Conservation (phyloP, 148 eudicot genomes). For the Chenopodium formosanum region DNA sequence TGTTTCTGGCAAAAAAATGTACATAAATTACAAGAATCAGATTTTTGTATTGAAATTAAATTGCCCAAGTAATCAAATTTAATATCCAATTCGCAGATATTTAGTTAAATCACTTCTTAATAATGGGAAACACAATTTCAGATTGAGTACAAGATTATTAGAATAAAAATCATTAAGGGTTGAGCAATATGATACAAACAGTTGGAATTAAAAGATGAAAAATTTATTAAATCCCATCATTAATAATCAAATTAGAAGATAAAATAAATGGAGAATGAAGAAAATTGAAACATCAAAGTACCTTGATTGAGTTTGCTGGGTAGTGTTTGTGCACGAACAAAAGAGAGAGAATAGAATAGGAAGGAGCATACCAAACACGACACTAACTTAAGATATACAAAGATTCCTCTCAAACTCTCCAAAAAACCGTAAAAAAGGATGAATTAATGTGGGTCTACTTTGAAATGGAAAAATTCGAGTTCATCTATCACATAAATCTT, state of each 20-base stretch:
- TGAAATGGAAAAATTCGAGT: too few relatives aligned
- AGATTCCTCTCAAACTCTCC: background rate
- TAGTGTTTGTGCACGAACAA: background rate
- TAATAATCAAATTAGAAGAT: background rate
- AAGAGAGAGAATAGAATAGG: background rate
- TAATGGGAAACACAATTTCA: background rate
- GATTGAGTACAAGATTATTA: background rate
- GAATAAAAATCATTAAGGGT: background rate
- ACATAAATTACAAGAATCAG: background rate
- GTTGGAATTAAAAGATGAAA: conserved; percentile 15
- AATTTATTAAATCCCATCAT: background rate
- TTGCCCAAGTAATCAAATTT: background rate
- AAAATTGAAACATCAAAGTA: background rate
- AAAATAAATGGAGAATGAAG: background rate
- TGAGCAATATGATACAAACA: background rate
- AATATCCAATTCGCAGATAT: background rate
- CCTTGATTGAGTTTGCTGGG: conserved; percentile 12
- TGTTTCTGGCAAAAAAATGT: background rate
- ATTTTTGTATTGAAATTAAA: too few relatives aligned
- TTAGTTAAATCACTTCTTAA: background rate
- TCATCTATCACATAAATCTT: too few relatives aligned
- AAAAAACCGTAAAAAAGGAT: too few relatives aligned
- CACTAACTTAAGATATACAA: background rate
- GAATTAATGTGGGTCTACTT: too few relatives aligned
- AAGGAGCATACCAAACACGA: background rate